Conservation (phyloP, 306 rosid species). For the Canavalia gladiata region DNA sequence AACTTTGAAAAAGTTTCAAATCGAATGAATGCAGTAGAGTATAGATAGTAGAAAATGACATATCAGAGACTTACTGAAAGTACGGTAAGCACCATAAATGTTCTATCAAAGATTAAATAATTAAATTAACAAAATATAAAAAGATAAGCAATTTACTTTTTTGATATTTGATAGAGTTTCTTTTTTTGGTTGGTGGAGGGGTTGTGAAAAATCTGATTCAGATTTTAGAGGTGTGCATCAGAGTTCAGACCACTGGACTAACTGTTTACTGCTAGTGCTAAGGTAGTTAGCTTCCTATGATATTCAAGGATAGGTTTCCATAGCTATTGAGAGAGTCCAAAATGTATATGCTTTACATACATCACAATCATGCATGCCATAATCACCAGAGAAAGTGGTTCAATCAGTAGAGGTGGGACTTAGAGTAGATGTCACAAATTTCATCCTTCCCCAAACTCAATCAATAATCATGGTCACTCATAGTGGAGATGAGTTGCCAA, state of each 20-base stretch:
- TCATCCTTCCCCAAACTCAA: constrained; percentile 21
- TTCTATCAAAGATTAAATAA: neutral
- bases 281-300: constrained; percentile 1
- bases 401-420: constrained; percentile 17
- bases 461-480: constrained; percentile 36
- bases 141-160: neutral
- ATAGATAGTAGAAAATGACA: constrained; percentile 15
- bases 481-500: constrained; percentile 7
- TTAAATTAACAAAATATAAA: neutral
- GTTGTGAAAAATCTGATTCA: neutral
- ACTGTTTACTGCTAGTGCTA: neutral
- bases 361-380: constrained; percentile 27
- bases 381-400: constrained; percentile 16
- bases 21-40: constrained; percentile 11
- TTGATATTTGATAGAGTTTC: neutral
- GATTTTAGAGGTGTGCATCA: neutral
- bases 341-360: neutral
- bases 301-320: constrained; percentile 19
- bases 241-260: neutral
- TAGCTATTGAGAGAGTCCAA: neutral
- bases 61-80: neutral
- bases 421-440: neutral
- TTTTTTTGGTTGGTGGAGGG: no score
- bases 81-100: constrained; percentile 14
- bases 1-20: constrained; percentile 9